These are phyloP conservation scores for Sugiyamaella lignohabitans DNA, from an alignment of 805 yeast species.

Conservation along the genomic window DNA sequence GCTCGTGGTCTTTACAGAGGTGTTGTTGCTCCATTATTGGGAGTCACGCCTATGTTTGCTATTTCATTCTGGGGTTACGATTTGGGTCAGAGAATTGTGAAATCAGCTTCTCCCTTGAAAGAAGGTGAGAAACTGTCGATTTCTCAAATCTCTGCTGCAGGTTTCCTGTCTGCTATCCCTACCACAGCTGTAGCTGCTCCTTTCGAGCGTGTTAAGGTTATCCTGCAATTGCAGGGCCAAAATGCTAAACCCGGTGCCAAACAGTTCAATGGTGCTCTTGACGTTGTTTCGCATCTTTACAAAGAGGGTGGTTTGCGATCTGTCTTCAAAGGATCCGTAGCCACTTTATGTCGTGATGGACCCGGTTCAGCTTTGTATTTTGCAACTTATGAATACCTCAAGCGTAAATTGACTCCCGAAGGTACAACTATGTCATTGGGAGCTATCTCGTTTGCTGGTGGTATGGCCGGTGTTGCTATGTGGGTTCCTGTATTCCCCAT, in stretches of 20 bases:
- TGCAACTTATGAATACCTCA: conserved; percentile 85
- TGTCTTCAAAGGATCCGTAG: conserved; percentile 82
- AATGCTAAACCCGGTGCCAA: conserved; percentile 31
- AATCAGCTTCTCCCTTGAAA: conserved; percentile 22
- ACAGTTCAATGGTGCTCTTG: conserved; percentile 43
- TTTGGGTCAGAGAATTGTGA: conserved; percentile 74
- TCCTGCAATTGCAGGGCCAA: conserved; percentile 70
- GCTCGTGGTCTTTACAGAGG: conserved; percentile 83
- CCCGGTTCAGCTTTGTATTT: conserved; percentile 96
- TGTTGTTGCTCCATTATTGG: conserved; percentile 88
- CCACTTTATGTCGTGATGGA: conserved; percentile 93
- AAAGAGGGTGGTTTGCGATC: conserved; percentile 77
- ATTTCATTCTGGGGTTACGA: conserved; percentile 98
- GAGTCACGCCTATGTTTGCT: conserved; percentile 98
- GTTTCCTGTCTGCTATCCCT: conserved; percentile 90
- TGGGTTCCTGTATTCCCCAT: conserved; percentile 95
- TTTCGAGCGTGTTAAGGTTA: conserved; percentile 90
- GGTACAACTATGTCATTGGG: conserved; percentile 56
- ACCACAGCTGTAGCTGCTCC: conserved; percentile 97
- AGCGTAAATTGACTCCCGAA: conserved; percentile 51
- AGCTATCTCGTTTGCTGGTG: conserved; percentile 86
- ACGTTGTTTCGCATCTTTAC: conserved; percentile 62
- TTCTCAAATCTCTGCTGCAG: conserved; percentile 79
- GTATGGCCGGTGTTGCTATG: conserved; percentile 94
- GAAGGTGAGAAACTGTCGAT: conserved; percentile 44